These are phyloP conservation scores for Arthrobotrys musiformis DNA, from an alignment of 2,329 filamentous ascomycete genomes.

Conservation along the genomic window DNA sequence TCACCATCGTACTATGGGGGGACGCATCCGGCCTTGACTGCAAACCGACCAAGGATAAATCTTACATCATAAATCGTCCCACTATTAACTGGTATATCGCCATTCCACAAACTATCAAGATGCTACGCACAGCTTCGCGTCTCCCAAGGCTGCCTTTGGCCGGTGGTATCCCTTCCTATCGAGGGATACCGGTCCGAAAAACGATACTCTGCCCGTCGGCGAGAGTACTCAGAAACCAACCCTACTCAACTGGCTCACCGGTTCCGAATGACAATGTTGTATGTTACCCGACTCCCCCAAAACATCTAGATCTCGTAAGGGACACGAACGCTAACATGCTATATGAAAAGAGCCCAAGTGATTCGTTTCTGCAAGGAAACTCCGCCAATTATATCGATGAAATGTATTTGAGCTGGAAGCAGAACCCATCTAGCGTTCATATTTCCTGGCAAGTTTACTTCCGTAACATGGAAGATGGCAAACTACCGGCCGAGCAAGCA, in stretches of 20 bases:
- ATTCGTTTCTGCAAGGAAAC: conserved; percentile 96
- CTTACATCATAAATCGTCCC: not conserved
- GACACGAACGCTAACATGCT: conserved; percentile 53
- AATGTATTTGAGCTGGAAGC: conserved; percentile 99
- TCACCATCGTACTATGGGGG: conserved; percentile 12
- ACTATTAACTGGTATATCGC: not conserved
- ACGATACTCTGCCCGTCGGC: not conserved
- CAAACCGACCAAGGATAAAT: not conserved
- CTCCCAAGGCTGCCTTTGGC: conserved; percentile 19
- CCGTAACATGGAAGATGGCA: conserved; percentile 97
- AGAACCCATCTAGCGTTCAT: conserved; percentile 91
- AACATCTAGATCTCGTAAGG: not conserved
- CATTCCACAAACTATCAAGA: conserved; percentile 3
- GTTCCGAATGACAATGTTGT: conserved; percentile 36
- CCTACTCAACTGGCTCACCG: conserved; percentile 24
- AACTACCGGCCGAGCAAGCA: conserved; percentile 96
- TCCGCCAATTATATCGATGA: conserved; percentile 99
- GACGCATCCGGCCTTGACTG: not conserved
- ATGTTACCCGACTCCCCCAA: not conserved
- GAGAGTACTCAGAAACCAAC: not conserved
- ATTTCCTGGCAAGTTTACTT: conserved; percentile 99
- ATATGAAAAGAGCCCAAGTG: conserved; percentile 75
- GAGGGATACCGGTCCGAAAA: conserved; percentile 7
- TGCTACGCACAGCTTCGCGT: conserved; percentile 43
- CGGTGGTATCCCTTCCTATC: conserved; percentile 7